Evolutionary conservation across 768 basidiomycete genomes (phyloP).

Genomic region (Mrakia frigida): DNA sequence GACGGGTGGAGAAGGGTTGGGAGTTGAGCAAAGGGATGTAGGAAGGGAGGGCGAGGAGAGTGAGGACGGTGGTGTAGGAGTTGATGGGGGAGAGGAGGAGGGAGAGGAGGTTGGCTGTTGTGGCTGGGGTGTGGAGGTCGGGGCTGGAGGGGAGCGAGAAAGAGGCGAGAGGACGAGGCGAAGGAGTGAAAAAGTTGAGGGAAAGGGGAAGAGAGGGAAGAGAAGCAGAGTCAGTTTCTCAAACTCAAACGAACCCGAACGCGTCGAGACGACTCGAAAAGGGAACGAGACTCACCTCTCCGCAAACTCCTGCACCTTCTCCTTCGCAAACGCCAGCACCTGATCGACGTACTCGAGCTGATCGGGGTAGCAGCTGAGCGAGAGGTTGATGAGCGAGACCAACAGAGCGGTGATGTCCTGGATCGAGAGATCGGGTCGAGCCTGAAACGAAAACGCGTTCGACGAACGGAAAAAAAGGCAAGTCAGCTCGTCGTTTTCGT

Average conservation of each 20-base stretch:
- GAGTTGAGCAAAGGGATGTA: slow-evolving; percentile 75
- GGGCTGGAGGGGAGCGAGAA: slow-evolving; percentile 51
- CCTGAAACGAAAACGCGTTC: slow-evolving; percentile 50
- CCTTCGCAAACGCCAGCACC: slow-evolving; percentile 78
- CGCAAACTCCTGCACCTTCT: slow-evolving; percentile 75
- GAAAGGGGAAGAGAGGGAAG: slow-evolving; percentile 46
- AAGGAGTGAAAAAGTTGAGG: slow-evolving; percentile 77
- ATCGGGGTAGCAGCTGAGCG: slow-evolving; percentile 94
- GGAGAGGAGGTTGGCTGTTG: slow-evolving; percentile 81
- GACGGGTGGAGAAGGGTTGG: slow-evolving; percentile 84
- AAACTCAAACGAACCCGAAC: slow-evolving; percentile 1
- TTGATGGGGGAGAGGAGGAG: slow-evolving; percentile 91
- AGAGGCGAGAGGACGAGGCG: slow-evolving; percentile 6
- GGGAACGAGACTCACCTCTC: slow-evolving; percentile 57
- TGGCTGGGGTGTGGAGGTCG: slow-evolving; percentile 81
- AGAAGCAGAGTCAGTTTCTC: slow-evolving; percentile 14
- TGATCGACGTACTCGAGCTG: slow-evolving; percentile 96
- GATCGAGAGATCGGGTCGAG: slow-evolving; percentile 92
- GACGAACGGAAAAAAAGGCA: neutral
- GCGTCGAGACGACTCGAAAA: neutral
- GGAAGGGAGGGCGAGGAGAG: slow-evolving; percentile 88
- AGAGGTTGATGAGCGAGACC: slow-evolving; percentile 90
- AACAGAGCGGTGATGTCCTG: slow-evolving; percentile 95
- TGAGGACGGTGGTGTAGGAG: slow-evolving; percentile 91
- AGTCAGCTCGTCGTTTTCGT: neutral